A percentile compares a stretch with the other conserved stretches of the same genome.
Evolutionary conservation across 768 basidiomycete species (phyloP).

Genomic region (Hydnomerulius pinastri): DNA sequence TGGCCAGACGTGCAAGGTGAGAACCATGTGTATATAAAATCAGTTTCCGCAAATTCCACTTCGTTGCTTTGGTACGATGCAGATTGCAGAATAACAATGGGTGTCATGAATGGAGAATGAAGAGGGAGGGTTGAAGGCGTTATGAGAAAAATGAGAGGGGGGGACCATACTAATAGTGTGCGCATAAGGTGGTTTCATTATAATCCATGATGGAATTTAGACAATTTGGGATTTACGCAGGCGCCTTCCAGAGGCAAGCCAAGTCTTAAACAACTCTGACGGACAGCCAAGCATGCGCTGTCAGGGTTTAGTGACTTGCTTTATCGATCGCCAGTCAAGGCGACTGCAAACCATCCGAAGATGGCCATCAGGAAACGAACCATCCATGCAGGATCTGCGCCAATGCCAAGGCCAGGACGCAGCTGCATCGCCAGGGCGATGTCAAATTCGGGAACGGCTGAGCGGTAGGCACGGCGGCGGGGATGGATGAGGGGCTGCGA

Average conservation of each 20-base stretch:
- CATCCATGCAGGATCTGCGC: constrained; percentile 78
- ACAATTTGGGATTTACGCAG: neutral
- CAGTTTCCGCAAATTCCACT: neutral
- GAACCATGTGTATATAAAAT: neutral
- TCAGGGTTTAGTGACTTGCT: neutral
- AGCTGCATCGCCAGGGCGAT: constrained; percentile 79
- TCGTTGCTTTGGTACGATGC: neutral
- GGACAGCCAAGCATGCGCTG: neutral
- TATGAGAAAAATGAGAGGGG: neutral
- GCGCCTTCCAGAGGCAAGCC: neutral
- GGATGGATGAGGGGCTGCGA: constrained; percentile 18
- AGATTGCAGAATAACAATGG: neutral
- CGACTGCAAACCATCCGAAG: constrained; percentile 75
- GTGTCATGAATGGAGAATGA: neutral
- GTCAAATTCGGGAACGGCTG: constrained; percentile 53
- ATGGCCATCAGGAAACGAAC: constrained; percentile 78
- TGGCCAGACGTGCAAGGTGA: neutral
- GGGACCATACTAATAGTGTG: neutral
- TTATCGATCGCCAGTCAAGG: constrained; percentile 43
- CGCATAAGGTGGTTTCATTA: neutral
- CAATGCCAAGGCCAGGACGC: constrained; percentile 66
- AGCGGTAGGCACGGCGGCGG: constrained; percentile 34
- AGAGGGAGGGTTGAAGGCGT: neutral
- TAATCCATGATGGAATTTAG: neutral
- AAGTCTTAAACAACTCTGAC: neutral